Conservation (phyloP, 106 monocot species). For the Gastrodia elata region DNA sequence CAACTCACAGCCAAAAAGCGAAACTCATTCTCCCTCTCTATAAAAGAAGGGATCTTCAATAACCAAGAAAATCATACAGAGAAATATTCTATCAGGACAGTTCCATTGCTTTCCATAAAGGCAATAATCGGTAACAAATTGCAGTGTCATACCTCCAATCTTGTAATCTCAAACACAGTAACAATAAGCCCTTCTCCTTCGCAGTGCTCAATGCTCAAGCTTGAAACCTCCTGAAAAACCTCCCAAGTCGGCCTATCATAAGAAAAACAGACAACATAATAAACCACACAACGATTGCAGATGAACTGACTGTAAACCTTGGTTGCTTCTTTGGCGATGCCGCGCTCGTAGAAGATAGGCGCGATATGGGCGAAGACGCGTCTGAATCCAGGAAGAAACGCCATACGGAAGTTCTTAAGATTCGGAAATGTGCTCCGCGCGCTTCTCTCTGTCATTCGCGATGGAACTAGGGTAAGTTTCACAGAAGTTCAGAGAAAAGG, state of each 20-base stretch:
- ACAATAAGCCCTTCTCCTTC: constrained; percentile 75
- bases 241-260: background rate
- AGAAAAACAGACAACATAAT: constrained; percentile 10
- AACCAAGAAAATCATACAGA: background rate
- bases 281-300: background rate
- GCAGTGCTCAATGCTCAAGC: constrained; percentile 88
- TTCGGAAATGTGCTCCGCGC: constrained; percentile 94
- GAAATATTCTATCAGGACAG: background rate
- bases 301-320: constrained; percentile 31
- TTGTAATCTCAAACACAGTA: constrained; percentile 79
- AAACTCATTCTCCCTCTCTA: constrained; percentile 90
- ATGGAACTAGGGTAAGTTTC: background rate
- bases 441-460: constrained; percentile 54
- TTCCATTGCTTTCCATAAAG: background rate
- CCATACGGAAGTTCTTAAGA: constrained; percentile 64
- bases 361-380: constrained; percentile 86
- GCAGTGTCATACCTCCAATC: constrained; percentile 42
- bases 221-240: constrained; percentile 81
- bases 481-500: background rate
- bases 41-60: constrained; percentile 67
- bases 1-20: constrained; percentile 79
- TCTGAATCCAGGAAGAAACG: constrained; percentile 63
- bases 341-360: constrained; percentile 89
- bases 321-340: constrained; percentile 73
- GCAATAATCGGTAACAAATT: background rate